Evolutionary conservation across 352 stramenopile genomes (phyloP), one percentile per base, ranked within the genome.

Genomic region (Plasmopara viticola): DNA sequence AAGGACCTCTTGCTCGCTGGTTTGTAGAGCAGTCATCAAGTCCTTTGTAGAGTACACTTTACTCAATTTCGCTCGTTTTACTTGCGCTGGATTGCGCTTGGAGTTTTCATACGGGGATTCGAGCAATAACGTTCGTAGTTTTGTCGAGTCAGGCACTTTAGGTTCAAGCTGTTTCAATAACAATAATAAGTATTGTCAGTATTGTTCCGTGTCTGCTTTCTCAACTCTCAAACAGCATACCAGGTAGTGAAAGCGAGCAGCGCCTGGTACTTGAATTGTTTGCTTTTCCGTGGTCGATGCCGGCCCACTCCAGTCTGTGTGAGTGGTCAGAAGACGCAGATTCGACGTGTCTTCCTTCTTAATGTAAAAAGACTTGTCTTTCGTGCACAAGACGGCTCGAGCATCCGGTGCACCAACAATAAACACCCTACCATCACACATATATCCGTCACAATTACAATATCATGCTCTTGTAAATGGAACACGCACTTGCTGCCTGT

Each of bases 281-380:
- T 51, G 48, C 41, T 59, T 59, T 18, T 17, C 48, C 1, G 33
- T 29, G 0, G 49, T 60, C 38, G 66, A 35, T 10, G 84, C 63
- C 6, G 47, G 41, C 9, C 53, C 57, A 12, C 44, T 64, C 80
- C 80, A 91, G 28, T 80, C 17, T 18, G 47, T 74, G 51, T 89
- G 71, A 8, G 64, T 65, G 12, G 78, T 90, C 4, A 94, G 47
- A 15, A 94, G 56, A 3, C 81, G 78, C 39, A 90, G 55, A 44
- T 94, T 94, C 9, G 78, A 91, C 39, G 77, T 90, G 43, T 90
- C 81, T 43, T 94, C 83, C 31, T 90, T 90, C 33, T 71, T 76
- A 15, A 94, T 62, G 52, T 69, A 81, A 59, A 73, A 94, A 13
- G 80, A 88, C 53, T 78, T 76, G 49, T 69, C 68, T 9, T 70